Percentiles rank a stretch among this genome's conserved stretches.
Evolutionary conservation across 352 stramenopile species (phyloP).

Genomic region (Globisporangium mamillatum): DNA sequence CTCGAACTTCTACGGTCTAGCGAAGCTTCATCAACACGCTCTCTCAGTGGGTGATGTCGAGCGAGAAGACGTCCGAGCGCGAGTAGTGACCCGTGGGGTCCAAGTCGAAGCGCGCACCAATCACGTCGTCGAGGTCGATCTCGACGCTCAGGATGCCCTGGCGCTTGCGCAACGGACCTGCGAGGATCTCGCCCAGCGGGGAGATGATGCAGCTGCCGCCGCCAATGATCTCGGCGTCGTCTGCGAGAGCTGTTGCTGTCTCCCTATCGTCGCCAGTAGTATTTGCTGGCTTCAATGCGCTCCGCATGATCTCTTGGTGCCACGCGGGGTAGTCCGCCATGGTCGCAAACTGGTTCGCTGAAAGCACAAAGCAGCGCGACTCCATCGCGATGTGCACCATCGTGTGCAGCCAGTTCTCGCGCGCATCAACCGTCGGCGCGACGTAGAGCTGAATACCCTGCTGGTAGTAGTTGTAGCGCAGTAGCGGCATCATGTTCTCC

Average conservation of each 20-base stretch:
- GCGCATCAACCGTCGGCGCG: conserved; percentile 23
- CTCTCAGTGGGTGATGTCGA: conserved; percentile 15
- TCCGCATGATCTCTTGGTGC: conserved; percentile 18
- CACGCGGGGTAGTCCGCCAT: conserved; percentile 20
- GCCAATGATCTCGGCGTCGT: conserved; percentile 24
- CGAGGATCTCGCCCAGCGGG: conserved; percentile 23
- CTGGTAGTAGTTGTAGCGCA: conserved; percentile 28
- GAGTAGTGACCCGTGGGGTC: conserved; percentile 24
- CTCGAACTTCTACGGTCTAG: too few relatives aligned
- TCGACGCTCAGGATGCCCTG: conserved; percentile 23
- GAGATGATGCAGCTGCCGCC: conserved; percentile 31
- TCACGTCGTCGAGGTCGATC: conserved; percentile 23
- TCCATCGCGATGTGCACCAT: conserved; percentile 29
- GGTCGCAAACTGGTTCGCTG: conserved; percentile 29
- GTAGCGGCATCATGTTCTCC: conserved; percentile 31
- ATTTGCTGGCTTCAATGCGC: neutral
- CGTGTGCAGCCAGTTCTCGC: conserved; percentile 25
- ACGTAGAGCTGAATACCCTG: conserved; percentile 26
- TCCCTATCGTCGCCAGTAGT: neutral
- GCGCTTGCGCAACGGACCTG: conserved; percentile 19
- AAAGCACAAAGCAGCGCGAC: conserved; percentile 30
- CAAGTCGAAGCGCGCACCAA: conserved; percentile 23
- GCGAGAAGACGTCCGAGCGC: conserved; percentile 22
- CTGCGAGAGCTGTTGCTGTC: neutral
- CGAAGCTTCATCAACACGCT: too few relatives aligned